Evolutionary conservation across 75 land plant genomes (phyloP).

Genomic region (Pinus tabuliformis): DNA sequence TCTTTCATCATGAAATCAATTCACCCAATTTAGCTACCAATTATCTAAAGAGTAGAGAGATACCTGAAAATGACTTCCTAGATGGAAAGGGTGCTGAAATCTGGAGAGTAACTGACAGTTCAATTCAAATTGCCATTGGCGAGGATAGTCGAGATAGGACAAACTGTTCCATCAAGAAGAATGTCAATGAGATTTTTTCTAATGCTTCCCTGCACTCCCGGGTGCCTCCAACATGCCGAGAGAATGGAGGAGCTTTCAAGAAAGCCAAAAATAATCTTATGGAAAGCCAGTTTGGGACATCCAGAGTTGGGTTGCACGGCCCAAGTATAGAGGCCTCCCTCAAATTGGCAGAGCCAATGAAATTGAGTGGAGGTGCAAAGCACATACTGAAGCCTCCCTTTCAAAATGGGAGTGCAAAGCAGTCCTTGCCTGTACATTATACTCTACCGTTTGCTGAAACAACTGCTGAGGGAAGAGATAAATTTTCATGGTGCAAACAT

Average conservation of each 20-base stretch:
- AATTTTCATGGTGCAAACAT: not conserved
- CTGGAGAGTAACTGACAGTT: not conserved
- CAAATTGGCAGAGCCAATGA: not conserved
- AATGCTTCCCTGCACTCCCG: not conserved
- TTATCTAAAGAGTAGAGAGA: not conserved
- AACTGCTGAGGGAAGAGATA: not conserved
- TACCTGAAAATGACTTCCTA: not conserved
- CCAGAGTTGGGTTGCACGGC: not conserved
- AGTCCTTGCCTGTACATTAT: conserved; percentile 3
- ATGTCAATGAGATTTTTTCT: not conserved
- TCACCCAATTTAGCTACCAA: not conserved
- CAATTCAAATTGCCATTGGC: not conserved
- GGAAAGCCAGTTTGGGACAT: not conserved
- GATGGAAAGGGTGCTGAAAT: not conserved
- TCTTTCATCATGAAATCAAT: not conserved
- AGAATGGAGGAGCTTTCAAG: not conserved
- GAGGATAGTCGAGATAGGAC: not conserved
- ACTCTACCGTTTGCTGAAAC: not conserved
- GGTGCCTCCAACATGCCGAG: not conserved
- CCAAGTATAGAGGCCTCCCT: not conserved
- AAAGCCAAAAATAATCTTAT: not conserved
- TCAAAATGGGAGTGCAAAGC: conserved; percentile 4
- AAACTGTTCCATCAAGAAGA: not conserved
- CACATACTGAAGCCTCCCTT: conserved; percentile 4
- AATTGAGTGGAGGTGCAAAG: conserved; percentile 4